phyloP scores from a whole-genome alignment of 106 monocot genomes.

The Alisma plantagoaquatica region DNA sequence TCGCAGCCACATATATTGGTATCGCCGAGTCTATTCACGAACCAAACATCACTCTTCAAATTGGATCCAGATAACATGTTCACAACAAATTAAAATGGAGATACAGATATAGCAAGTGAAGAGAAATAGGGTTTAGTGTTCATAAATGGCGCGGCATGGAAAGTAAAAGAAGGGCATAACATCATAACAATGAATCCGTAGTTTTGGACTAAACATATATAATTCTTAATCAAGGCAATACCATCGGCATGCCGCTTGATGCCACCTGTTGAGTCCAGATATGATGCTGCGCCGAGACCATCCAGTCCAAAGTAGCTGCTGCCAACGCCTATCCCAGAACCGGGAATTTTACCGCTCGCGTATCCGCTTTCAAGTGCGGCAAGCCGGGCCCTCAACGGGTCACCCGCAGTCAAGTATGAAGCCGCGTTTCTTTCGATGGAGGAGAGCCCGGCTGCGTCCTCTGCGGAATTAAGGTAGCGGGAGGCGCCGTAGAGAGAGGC shows the following conservation, averaged over 20 bases:
- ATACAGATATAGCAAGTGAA: background rate
- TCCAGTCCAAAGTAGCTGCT: background rate
- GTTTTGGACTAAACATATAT: too few relatives aligned
- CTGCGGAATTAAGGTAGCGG: background rate
- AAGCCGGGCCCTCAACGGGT: background rate
- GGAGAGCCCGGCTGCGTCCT: background rate
- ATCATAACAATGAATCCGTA: too few relatives aligned
- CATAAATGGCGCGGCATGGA: background rate
- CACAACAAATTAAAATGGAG: background rate
- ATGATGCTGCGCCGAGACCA: background rate
- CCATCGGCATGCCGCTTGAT: constrained; percentile 14
- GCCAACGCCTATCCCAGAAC: background rate
- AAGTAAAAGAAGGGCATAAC: background rate
- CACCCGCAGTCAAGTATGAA: background rate
- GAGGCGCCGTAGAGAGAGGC: background rate
- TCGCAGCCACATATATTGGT: too few relatives aligned
- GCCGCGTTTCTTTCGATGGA: background rate
- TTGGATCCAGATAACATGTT: too few relatives aligned
- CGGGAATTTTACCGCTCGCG: background rate
- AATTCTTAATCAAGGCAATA: background rate
- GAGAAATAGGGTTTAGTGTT: background rate
- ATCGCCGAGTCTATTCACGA: too few relatives aligned
- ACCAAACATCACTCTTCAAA: too few relatives aligned
- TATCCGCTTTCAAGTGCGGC: background rate
- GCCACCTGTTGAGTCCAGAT: background rate